Evolutionary conservation across 2,329 filamentous ascomycete genomes (phyloP).

Genomic region (Fusarium heterosporum): DNA sequence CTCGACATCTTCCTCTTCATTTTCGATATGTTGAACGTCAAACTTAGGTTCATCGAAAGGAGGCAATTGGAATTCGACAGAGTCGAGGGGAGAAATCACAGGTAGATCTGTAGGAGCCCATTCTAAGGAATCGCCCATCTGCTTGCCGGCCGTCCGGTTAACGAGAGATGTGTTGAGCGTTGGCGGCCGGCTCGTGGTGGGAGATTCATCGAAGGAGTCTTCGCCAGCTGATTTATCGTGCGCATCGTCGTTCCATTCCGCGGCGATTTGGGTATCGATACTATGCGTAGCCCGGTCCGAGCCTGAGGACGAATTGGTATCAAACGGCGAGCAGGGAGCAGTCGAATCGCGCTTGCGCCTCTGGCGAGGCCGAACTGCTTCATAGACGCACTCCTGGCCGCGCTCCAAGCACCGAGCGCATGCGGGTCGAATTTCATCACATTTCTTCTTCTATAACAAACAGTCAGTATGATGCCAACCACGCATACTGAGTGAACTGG

Average conservation of each 20-base stretch:
- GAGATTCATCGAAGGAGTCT: slow-evolving; percentile 29
- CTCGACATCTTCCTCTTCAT: slow-evolving; percentile 46
- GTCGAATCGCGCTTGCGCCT: slow-evolving; percentile 51
- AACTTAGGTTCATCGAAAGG: slow-evolving; percentile 37
- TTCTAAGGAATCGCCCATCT: slow-evolving; percentile 23
- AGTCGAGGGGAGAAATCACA: slow-evolving; percentile 50
- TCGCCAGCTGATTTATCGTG: slow-evolving; percentile 35
- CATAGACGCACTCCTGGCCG: slow-evolving; percentile 62
- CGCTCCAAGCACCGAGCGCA: slow-evolving; percentile 65
- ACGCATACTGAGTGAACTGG: background rate
- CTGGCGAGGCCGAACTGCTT: slow-evolving; percentile 58
- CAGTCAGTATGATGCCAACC: slow-evolving; percentile 16
- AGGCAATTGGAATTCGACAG: slow-evolving; percentile 50
- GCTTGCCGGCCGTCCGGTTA: slow-evolving; percentile 26
- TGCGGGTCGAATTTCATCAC: slow-evolving; percentile 63
- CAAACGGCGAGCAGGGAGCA: slow-evolving; percentile 29
- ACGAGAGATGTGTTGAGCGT: slow-evolving; percentile 21
- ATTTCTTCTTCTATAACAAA: slow-evolving; percentile 66
- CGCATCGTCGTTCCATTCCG: slow-evolving; percentile 29
- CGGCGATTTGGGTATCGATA: slow-evolving; percentile 17
- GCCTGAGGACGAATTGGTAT: slow-evolving; percentile 37
- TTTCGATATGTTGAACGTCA: slow-evolving; percentile 26
- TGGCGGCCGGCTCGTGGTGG: slow-evolving; percentile 10
- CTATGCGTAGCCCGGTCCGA: slow-evolving; percentile 35
- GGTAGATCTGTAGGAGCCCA: slow-evolving; percentile 43